Evolutionary conservation across 2,329 filamentous ascomycete genomes (phyloP), one percentile per base, ranked within the genome.

Genomic region (Colletotrichum agaves): DNA sequence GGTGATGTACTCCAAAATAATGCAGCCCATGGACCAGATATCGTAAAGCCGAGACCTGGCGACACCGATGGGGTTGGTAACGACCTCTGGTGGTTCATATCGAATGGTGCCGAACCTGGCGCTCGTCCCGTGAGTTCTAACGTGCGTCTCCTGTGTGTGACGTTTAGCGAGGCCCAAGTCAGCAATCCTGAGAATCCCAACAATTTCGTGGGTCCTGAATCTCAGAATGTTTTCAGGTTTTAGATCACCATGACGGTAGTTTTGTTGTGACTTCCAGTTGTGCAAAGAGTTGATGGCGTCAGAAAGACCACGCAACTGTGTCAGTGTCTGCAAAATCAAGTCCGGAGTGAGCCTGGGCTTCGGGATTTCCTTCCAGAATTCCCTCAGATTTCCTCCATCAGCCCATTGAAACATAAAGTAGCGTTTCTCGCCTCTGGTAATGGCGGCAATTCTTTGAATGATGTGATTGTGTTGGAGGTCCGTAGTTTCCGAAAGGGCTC

Each of bases 1-100:
- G 5, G 76, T 71, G 2, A 73, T 19, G 1, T 73, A 73, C 55
- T 78, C 76, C 1, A 78, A 62, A 0, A 71, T 70, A 6, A 78
- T 72, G 27, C 75, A 77, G 0, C 76, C 76, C 53, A 78, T 70
- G 0, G 75, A 76, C 76, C 76, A 78, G 4, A 73, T 69, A 6
- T 78, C 76, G 12, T 75, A 78, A 0, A 64, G 64, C 0, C 75
- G 70, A 0, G 75, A 75, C 3, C 70, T 52, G 1, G 69, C 55
- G n/a, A 53, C 6, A 10, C 12, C 8, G 10, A 4, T 2, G 17
- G n/a, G 4, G 31, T 41, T n/a, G 27, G 53, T 13, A 12, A 8
- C 33, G 5, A 23, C 52, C 17, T 66, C 63, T 8, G 63, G 63
- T 17, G 63, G 49, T 23, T 46, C 57, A 21, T 66, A 66, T 33